Percentiles rank a stretch among this genome's conserved stretches.
Evolutionary conservation across 306 rosid genomes (phyloP).

Genomic region (Sesbania bispinosa): DNA sequence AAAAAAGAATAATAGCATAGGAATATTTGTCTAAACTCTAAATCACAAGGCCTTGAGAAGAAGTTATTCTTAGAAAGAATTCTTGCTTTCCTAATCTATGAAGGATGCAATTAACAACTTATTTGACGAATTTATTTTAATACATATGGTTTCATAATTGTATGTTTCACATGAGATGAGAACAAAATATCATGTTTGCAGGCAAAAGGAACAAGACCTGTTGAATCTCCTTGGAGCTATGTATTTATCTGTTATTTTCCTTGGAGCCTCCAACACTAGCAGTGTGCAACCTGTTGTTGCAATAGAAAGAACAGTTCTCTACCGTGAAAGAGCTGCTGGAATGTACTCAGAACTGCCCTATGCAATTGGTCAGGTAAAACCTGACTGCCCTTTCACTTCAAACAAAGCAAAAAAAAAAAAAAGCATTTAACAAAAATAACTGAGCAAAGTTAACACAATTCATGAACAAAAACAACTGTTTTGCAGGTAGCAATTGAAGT

Average conservation of each 20-base stretch:
- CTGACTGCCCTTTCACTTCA: not conserved
- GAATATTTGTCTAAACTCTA: too few species aligned
- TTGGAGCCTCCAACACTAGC: slow-evolving; percentile 40
- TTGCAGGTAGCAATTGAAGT: slow-evolving; percentile 55
- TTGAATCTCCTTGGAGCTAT: slow-evolving; percentile 43
- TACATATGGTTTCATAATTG: too few species aligned
- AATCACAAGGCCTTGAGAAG: too few species aligned
- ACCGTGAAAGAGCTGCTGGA: slow-evolving; percentile 59
- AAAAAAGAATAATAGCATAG: too few species aligned
- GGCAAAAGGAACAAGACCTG: slow-evolving; percentile 45
- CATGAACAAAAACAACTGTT: not conserved
- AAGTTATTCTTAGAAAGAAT: too few species aligned
- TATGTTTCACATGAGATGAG: too few species aligned
- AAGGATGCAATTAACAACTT: too few species aligned
- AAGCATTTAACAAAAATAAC: too few species aligned
- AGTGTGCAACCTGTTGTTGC: slow-evolving; percentile 46
- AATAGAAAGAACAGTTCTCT: slow-evolving; percentile 49
- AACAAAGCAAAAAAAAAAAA: not conserved
- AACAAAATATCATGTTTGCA: slow-evolving; percentile 10
- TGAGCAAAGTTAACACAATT: not conserved
- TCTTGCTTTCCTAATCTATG: too few species aligned
- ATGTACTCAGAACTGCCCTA: slow-evolving; percentile 55
- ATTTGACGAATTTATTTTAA: too few species aligned
- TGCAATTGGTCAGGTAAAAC: slow-evolving; percentile 56
- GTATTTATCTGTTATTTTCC: slow-evolving; percentile 39